Evolutionary conservation across 352 stramenopile genomes (phyloP), one percentile per base, ranked within the genome.

Genomic region (Phytophthora tubulina): DNA sequence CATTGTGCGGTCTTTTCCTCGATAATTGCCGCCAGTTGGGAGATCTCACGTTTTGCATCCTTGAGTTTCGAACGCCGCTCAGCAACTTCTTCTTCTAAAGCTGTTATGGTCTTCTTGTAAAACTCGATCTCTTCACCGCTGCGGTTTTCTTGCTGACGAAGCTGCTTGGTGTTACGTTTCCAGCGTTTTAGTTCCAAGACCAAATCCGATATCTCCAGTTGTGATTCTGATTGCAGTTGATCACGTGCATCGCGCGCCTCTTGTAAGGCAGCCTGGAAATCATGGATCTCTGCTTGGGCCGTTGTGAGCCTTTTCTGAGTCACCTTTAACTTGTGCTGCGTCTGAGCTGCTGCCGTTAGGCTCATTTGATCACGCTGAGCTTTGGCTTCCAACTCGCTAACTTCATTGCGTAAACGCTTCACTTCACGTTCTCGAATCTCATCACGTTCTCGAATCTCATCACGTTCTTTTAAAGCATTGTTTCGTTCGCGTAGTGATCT

Each of bases 121-220:
- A 74, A 63, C 3, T 85, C 77, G 8, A 75, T 70, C 14, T 91
- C 80, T 13, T 86, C 74, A 3, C 63, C 38, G 0, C 74, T 55
- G 7, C 60, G 51, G 5, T 49, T 74, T 59, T 87, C 79, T 8
- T 82, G 79, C 45, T 82, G 75, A 13, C 66, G 74, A 42, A 77
- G 50, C 41, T 87, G 84, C 51, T 85, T 90, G 3, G 76, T 67
- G 21, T 67, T 82, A 3, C 73, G 81, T 60, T 87, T 90, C 55
- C 82, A 75, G 2, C 80, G 76, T 62, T 87, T 90, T 36, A 63
- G 66, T 63, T 86, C 82, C 35, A 69, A 46, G 0, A 63, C 57
- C 32, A 82, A 45, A 15, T 88, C 74, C 14, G 79, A 59, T 57
- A 83, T 62, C 41, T 91, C 72, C 15, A 62, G 67, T 10, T 87